Evolutionary conservation across 2,329 filamentous ascomycete genomes (phyloP), one percentile per base, ranked within the genome.

Genomic region (Hymenoscyphus occultus): DNA sequence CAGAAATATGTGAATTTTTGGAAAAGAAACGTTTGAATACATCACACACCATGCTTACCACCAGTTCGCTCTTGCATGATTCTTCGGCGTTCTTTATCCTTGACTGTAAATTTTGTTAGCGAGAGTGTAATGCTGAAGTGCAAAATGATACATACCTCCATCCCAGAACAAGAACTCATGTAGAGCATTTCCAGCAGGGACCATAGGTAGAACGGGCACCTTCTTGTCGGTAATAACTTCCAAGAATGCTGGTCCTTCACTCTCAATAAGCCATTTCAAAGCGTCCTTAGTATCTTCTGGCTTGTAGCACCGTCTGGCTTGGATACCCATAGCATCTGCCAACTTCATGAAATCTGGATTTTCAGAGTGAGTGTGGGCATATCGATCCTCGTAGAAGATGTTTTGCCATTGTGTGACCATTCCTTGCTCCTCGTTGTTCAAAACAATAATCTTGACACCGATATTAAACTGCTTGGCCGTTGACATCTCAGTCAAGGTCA

Each of bases 351-450:
- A 98, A 77, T 97, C 88, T n/a, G 94, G 93, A 79, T 98, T 98
- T 76, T 86, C 84, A 80, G 97, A 93, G 78, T 98, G 94, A 0
- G 94, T 97, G 78, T 97, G 93, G 42, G 92, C 85, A 73, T 88
- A 98, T 72, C 94, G 88, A 76, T 97, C 93, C 78, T 97, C 90
- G 81, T 96, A 98, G 81, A 98, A 98, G 70, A 98, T 87, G 73
- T 92, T 93, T 80, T 98, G 94, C 94, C 94, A 98, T 81, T 97
- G 94, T 1, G 93, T 97, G 56, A 98, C 93, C 94, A 98, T 98
- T 62, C 94, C 94, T 80, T 97, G 94, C 80, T 98, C 93, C 78
- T 96, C 93, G 78, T 97, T 99, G 83, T 98, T 98, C 64, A 99
- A 79, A 32, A 98, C 84, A 72, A 98, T 92, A 67, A 98, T 85